Evolutionary conservation across 2,329 filamentous ascomycete genomes (phyloP).

Genomic region (Sporothrix pallida): DNA sequence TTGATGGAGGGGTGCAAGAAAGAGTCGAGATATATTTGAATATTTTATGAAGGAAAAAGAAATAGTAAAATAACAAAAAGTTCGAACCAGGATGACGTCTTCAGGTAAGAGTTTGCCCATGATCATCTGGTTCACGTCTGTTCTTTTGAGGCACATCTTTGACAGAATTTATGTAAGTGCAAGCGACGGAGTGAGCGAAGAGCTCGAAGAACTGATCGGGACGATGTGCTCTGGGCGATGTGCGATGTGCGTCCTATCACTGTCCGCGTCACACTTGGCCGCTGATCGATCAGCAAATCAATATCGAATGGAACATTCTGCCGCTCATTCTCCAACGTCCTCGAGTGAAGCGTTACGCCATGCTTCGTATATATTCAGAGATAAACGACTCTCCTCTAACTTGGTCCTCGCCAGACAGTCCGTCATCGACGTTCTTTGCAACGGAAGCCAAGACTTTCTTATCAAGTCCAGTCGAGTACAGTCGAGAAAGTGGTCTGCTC

Average conservation of each 20-base stretch:
- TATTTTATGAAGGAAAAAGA: not conserved
- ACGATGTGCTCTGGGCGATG: not conserved
- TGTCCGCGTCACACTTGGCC: not conserved
- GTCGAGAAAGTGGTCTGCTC: not conserved
- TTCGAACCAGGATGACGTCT: constrained; percentile 10
- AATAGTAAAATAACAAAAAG: not conserved
- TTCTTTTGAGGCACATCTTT: not conserved
- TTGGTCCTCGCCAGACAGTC: not conserved
- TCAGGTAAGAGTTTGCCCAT: not conserved
- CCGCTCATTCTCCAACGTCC: not conserved
- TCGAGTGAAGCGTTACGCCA: not conserved
- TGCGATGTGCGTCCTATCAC: not conserved
- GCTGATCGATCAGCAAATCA: constrained; percentile 6
- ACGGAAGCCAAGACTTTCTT: not conserved
- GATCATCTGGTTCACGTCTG: constrained; percentile 21
- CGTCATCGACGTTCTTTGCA: constrained; percentile 5
- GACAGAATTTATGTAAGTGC: not conserved
- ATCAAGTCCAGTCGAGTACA: not conserved
- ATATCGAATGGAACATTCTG: not conserved
- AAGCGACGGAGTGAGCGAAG: too few relatives aligned
- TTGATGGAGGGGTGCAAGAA: not conserved
- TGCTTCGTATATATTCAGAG: not conserved
- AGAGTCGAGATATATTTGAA: too few relatives aligned
- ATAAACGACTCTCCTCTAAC: not conserved
- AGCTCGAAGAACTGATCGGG: not conserved